phyloP scores from a whole-genome alignment of 768 basidiomycete species.

The Pleurotus pulmonarius region DNA sequence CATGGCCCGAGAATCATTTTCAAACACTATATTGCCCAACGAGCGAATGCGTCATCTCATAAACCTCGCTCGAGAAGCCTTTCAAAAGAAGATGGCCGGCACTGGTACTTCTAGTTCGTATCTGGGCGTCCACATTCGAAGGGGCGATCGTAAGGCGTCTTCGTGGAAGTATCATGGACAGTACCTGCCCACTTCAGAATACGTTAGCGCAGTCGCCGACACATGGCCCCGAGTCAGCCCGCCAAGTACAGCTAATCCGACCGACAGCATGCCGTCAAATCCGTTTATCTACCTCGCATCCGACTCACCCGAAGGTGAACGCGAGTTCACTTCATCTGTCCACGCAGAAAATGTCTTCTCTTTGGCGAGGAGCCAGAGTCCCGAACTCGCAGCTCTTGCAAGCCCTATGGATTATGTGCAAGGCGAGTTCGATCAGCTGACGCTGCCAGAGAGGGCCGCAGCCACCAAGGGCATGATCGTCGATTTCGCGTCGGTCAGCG shows the following conservation, averaged over 20 bases:
- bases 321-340: conserved; percentile 39
- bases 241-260: conserved; percentile 11
- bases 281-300: conserved; percentile 57
- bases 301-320: conserved; percentile 45
- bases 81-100: conserved; percentile 23
- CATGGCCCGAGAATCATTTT: conserved; percentile 42
- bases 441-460: conserved; percentile 35
- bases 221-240: conserved; percentile 34
- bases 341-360: conserved; percentile 37
- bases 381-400: conserved; percentile 42
- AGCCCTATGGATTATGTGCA: conserved; percentile 55
- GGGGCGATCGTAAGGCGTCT: conserved; percentile 50
- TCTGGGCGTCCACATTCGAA: conserved; percentile 58
- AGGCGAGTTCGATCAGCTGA: conserved; percentile 39
- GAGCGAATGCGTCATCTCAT: conserved; percentile 43
- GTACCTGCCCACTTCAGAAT: conserved; percentile 50
- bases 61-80: conserved; percentile 41
- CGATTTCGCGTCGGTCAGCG: conserved; percentile 64
- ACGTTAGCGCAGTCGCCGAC: conserved; percentile 34
- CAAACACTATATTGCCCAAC: conserved; percentile 51
- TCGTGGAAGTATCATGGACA: conserved; percentile 39
- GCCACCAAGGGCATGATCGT: conserved; percentile 64
- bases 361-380: conserved; percentile 35
- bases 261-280: conserved; percentile 13
- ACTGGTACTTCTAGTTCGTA: conserved; percentile 25